Conservation (phyloP, 2,329 filamentous ascomycete species). For the Metarhizium humberi region DNA sequence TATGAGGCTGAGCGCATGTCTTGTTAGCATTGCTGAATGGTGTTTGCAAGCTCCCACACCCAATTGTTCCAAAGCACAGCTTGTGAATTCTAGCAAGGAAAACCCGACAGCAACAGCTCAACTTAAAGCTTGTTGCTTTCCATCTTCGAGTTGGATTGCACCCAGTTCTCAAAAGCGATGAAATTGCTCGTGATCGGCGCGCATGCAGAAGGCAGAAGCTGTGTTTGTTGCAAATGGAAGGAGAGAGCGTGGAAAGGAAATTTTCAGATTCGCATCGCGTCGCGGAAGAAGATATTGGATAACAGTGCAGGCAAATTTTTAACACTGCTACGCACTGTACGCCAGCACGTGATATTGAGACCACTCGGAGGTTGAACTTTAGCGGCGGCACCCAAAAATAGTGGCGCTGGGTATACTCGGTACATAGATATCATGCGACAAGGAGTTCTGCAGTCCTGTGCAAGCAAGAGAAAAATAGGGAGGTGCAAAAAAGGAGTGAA, state of each 20-base stretch:
- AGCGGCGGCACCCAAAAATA: neutral
- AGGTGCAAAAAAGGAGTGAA: too few species aligned
- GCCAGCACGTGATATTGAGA: constrained; percentile 13
- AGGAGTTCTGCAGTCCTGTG: too few species aligned
- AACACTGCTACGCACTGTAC: constrained; percentile 17
- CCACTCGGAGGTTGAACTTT: neutral
- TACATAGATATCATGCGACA: too few species aligned
- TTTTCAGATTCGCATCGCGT: constrained; percentile 3
- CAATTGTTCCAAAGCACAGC: neutral
- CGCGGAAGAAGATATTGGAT: constrained; percentile 21
- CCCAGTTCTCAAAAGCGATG: neutral
- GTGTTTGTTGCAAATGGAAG: neutral
- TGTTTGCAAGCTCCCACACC: neutral
- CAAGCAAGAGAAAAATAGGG: too few species aligned
- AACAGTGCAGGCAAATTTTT: constrained; percentile 23
- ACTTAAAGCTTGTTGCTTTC: neutral
- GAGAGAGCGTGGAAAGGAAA: neutral
- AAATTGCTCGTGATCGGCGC: neutral
- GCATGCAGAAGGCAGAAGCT: neutral
- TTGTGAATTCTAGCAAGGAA: neutral
- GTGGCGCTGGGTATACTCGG: neutral
- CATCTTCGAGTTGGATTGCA: neutral
- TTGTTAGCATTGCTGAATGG: neutral
- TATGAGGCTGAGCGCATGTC: neutral
- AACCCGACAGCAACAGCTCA: neutral